Conservation (phyloP, 1,139 yeast species). For the Kurtzmaniella quercitrusa region DNA sequence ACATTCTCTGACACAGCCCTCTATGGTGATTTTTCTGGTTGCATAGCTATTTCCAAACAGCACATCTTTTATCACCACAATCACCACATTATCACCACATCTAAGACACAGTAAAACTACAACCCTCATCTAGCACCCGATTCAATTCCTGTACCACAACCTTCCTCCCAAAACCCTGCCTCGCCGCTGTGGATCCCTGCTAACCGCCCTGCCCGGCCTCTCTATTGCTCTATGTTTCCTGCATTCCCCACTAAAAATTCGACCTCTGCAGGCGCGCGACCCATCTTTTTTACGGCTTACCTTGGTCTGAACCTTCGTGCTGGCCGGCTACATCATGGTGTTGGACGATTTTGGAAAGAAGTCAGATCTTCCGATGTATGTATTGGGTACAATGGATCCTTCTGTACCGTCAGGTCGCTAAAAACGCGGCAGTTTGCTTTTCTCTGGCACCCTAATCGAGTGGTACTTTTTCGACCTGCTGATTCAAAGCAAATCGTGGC, state of each 20-base stretch:
- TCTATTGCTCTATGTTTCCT: neutral
- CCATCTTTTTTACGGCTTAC: neutral
- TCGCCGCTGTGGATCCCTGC: neutral
- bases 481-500: too few relatives aligned
- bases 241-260: neutral
- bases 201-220: neutral
- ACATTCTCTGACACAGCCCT: too few relatives aligned
- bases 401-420: neutral
- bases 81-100: too few relatives aligned
- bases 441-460: neutral
- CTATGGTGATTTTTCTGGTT: too few relatives aligned
- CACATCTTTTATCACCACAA: too few relatives aligned
- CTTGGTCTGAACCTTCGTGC: neutral
- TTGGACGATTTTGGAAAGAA: slow-evolving; percentile 36
- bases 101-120: too few relatives aligned
- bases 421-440: neutral
- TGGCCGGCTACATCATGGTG: slow-evolving; percentile 16
- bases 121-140: too few relatives aligned
- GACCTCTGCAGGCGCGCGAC: neutral
- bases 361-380: slow-evolving; percentile 46
- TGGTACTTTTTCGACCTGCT: too few relatives aligned
- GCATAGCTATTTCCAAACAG: too few relatives aligned
- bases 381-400: slow-evolving; percentile 8
- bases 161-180: neutral
- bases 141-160: too few relatives aligned